These are phyloP conservation scores for Solanum medicagineum DNA, from an alignment of 257 asterid genomes.

Conservation along the genomic window DNA sequence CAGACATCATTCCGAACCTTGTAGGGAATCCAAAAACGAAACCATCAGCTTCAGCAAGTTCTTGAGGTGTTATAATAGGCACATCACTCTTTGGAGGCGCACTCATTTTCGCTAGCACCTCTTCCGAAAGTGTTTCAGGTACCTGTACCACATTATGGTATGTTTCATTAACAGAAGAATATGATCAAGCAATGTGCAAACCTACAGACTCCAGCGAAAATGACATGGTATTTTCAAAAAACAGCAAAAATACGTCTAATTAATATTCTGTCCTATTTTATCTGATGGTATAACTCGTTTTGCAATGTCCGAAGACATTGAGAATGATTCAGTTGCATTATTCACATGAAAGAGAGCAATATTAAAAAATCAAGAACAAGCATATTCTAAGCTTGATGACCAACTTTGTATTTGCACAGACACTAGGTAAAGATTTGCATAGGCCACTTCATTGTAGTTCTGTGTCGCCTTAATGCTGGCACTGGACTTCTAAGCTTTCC, in stretches of 20 bases:
- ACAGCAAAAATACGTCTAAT: no score
- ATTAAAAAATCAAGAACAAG: not conserved
- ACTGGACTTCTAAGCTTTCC: not conserved
- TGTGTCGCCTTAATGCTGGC: not conserved
- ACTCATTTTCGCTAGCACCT: constrained; percentile 62
- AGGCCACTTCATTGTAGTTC: not conserved
- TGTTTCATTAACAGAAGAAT: not conserved
- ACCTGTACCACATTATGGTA: constrained; percentile 29
- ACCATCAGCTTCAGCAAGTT: constrained; percentile 72
- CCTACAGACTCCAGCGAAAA: not conserved
- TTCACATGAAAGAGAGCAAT: not conserved
- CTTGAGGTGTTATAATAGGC: constrained; percentile 40
- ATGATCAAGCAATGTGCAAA: not conserved
- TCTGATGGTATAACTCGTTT: no score
- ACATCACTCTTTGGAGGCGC: constrained; percentile 73
- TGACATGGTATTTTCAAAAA: no score
- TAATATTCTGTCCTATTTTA: no score
- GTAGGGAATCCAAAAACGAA: constrained; percentile 74
- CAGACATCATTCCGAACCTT: constrained; percentile 82
- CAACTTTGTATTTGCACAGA: not conserved
- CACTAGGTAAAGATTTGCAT: not conserved
- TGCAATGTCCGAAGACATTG: not conserved
- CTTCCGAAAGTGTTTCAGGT: constrained; percentile 56
- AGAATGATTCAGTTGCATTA: not conserved
- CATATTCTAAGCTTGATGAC: not conserved